phyloP scores from a whole-genome alignment of 352 stramenopile species.

The Pythium chondricola region DNA sequence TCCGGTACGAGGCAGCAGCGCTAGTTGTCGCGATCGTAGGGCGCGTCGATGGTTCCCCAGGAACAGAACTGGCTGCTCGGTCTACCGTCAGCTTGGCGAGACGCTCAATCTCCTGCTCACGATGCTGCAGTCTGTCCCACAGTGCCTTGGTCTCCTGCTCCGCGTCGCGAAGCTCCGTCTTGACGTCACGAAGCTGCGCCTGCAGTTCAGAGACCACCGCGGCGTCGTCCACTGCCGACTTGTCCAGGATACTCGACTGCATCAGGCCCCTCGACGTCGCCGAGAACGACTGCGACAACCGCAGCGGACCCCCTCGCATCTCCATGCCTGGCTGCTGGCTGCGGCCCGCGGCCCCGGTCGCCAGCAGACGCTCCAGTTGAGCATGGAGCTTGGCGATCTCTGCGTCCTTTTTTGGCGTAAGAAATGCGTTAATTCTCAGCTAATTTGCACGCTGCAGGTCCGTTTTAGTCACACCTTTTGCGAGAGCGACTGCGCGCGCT shows the following conservation, averaged over 20 bases:
- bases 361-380: constrained; percentile 52
- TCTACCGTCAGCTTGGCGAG: constrained; percentile 44
- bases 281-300: constrained; percentile 13
- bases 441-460: no score
- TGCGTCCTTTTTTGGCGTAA: constrained; percentile 51
- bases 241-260: constrained; percentile 8
- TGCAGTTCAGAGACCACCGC: constrained; percentile 39
- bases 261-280: background rate
- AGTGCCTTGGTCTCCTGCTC: constrained; percentile 32
- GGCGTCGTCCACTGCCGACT: constrained; percentile 11
- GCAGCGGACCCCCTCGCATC: constrained; percentile 13
- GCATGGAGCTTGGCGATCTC: constrained; percentile 58
- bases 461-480: constrained; percentile 39
- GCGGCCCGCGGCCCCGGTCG: constrained; percentile 17
- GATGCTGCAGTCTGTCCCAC: constrained; percentile 46
- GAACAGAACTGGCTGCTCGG: no score
- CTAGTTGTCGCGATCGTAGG: background rate
- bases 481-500: constrained; percentile 42
- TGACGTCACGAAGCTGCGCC: constrained; percentile 38
- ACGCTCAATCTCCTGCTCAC: constrained; percentile 64
- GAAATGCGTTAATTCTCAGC: no score
- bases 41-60: no score
- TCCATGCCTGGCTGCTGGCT: constrained; percentile 18
- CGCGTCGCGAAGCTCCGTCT: constrained; percentile 36
- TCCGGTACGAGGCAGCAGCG: background rate